Percentiles rank a stretch among this genome's conserved stretches.
Conservation (phyloP, 805 yeast species). For the Pichia membranifaciens region DNA sequence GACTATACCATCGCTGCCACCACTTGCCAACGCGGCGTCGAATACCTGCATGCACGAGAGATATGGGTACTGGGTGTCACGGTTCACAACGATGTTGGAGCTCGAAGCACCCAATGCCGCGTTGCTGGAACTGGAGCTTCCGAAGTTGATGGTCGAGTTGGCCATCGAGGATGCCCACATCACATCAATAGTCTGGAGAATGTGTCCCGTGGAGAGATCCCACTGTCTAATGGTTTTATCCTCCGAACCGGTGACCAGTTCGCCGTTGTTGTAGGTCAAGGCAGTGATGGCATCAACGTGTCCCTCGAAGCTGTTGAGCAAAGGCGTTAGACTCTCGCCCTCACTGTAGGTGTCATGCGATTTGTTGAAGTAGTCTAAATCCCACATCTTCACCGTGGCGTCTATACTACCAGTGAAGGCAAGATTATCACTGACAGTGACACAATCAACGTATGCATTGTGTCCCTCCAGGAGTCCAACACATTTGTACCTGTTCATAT, state of each 20-base stretch:
- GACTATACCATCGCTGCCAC: constrained; percentile 70
- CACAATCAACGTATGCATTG: constrained; percentile 48
- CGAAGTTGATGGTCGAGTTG: constrained; percentile 14
- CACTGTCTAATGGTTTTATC: constrained; percentile 72
- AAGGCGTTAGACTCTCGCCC: constrained; percentile 20
- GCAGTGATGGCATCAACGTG: constrained; percentile 67
- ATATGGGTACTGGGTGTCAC: constrained; percentile 32
- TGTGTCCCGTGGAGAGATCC: constrained; percentile 62
- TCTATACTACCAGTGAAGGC: constrained; percentile 57
- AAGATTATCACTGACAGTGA: constrained; percentile 45
- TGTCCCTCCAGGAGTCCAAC: constrained; percentile 56
- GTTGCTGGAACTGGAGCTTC: constrained; percentile 13
- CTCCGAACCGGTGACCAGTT: constrained; percentile 62
- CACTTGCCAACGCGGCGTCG: constrained; percentile 75
- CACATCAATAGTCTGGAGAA: constrained; percentile 66
- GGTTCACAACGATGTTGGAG: constrained; percentile 7
- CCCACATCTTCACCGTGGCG: constrained; percentile 60
- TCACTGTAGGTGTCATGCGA: constrained; percentile 2
- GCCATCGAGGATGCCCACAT: constrained; percentile 47
- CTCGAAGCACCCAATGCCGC: not conserved
- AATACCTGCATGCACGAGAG: constrained; percentile 65
- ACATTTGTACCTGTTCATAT: constrained; percentile 51
- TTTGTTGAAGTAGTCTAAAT: constrained; percentile 28
- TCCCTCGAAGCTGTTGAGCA: constrained; percentile 49
- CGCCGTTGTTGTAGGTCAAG: constrained; percentile 44